Evolutionary conservation across 148 eudicot genomes (phyloP), one percentile per base, ranked within the genome.

Genomic region (Cornus controversa): DNA sequence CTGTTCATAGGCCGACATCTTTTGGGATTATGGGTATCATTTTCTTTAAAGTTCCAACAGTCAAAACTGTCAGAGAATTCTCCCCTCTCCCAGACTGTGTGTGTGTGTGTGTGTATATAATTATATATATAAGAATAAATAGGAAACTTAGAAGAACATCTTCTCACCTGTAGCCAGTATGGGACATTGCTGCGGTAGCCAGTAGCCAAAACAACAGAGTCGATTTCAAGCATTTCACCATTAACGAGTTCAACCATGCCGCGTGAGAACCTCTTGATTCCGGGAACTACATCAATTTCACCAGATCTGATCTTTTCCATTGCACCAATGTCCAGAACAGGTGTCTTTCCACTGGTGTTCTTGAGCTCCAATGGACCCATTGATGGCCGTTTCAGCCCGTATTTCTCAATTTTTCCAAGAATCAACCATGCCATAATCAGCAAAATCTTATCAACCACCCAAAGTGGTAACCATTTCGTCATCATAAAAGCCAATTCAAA

Each of bases 171-270:
- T 14, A 86, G 85, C 89, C 89, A 86, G 68, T 36, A 78, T 11
- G 89, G 89, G 22, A 83, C 84, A 67, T 86, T 86, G 80, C 89
- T 86, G 72, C 75, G 66, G 54, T 83, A 86, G 11, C 89, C 89
- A 6, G 89, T 86, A 16, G 88, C 88, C 34, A 86, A 37, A 45
- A 86, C 71, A 6, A 86, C 85, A 0, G 88, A 71, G 42, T 86
- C 88, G 8, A 86, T 79, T 1, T 81, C 81, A 0, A 81, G 70
- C 10, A 31, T 45, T 58, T 69, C 66, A n/a, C 79, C 87, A 34
- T 82, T 76, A 3, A 47, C 85, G 40, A 85, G 68, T 68, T 85
- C 83, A 23, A 85, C 88, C 25, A 65, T 40, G 22, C 28, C 34
- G 2, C 62, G 6, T 0, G 80, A 54, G 68, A 85, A 82, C 57